Evolutionary conservation across 495 filamentous ascomycete species (phyloP), one percentile per base, ranked within the genome.

Genomic region (Opeltia flavorubescens): DNA sequence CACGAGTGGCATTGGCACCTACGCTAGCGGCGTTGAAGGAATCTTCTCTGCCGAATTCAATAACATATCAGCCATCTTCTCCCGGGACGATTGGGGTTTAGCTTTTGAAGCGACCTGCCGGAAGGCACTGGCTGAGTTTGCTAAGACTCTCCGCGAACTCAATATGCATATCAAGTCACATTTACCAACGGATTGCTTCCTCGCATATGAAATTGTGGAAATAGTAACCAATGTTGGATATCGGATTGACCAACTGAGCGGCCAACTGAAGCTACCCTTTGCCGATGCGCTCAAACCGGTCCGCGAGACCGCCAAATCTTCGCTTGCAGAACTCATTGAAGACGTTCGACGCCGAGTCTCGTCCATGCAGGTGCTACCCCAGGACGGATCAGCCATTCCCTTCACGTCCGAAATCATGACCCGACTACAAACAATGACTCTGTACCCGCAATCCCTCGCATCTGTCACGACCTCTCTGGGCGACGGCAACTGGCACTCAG

Each of bases 161-260:
- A 94, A 96, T 61, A 71, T 76, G 29, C 88, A 95, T 59, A 88
- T 96, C 60, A 83, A 83, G 58, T 60, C 74, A 26, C 87, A 95
- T 57, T 68, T 95, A 33, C 79, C 76, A 55, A 96, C 88, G 1
- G 91, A 99, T 63, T 95, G 93, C 65, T 99, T 84, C 59, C 74
- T 99, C 21, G 88, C 87, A 3, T 99, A 93, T 59, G 91, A 99
- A 58, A 88, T 96, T 45, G 83, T 94, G 36, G 89, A 94, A 54
- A 85, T 94, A 49, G 83, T 99, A 34, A 84, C 84, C 2, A 71
- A 71, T 28, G 73, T 93, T 49, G 87, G 84, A 11, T 78, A 81
- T 50, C 78, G 81, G 39, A 70, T 99, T 5, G 93, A 93, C 44
- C 65, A 69, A 2, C 79, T 81, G 55, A 91, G 86, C 4, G 86